Evolutionary conservation across 805 yeast genomes (phyloP), one percentile per base, ranked within the genome.

Genomic region (Tetrapisispora iriomotensis): DNA sequence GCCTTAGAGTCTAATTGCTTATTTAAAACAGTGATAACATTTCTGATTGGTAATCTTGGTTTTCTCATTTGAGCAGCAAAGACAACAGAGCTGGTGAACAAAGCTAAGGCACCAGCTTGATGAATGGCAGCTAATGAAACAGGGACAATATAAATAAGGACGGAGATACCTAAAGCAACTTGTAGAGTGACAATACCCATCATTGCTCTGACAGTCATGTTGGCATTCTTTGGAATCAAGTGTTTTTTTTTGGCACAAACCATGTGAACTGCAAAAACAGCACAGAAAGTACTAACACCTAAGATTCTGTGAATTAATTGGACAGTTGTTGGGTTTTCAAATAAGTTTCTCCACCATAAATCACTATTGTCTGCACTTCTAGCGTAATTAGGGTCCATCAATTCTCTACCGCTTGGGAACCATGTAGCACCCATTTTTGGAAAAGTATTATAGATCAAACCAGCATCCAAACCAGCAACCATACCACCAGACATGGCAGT

Each of bases 401-500:
- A 66, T 60, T 92, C 99, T 46, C 71, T 65, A n/a, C 56, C 61
- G 14, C 82, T 72, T 8, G 99, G 98, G 28, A 82, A 47, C 65
- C 74, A 71, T 29, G 74, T 75, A 37, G 85, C 85, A 30, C 97
- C 97, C 98, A 92, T 92, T 52, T 80, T 83, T 24, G 99, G 98
- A 73, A 87, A 92, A 4, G 94, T 81, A 62, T 92, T 92, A 64
- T 92, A 92, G 48, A 92, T 87, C 62, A 88, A 68, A 36, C 98
- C 98, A 3, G 99, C 98, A 63, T 92, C 98, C 40, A 92, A 69
- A 8, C 98, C 98, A 13, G 99, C 98, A 33, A 92, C 99, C 71
- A 92, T 77, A 13, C 95, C 96, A 45, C 98, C 99, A 9, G 95
- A 76, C 94, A 92, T 82, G 14, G 96, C 95, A 15, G 99, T 92